A percentile compares a stretch with the other conserved stretches of the same genome.
These are phyloP conservation scores for Chrysanthemum lavandulifolium DNA, from an alignment of 129 eudicot species.

Conservation along the genomic window DNA sequence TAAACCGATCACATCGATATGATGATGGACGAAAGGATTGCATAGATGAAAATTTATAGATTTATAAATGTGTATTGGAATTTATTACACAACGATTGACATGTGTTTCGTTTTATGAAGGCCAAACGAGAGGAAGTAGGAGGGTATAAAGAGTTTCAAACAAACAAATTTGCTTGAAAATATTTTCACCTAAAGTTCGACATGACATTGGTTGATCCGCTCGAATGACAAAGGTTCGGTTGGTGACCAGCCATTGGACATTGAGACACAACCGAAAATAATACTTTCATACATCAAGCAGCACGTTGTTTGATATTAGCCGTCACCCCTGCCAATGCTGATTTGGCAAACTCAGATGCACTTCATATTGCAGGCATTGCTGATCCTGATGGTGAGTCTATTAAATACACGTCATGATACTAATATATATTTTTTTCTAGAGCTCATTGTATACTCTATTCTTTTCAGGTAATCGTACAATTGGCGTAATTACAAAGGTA, in stretches of 20 bases:
- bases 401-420: neutral
- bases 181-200: slow-evolving; percentile 58
- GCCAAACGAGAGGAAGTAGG: slow-evolving; percentile 63
- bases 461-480: slow-evolving; percentile 55
- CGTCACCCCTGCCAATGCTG: slow-evolving; percentile 68
- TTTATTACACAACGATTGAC: slow-evolving; percentile 11
- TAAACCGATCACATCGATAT: no score
- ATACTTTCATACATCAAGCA: slow-evolving; percentile 45
- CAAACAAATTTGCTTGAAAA: slow-evolving; percentile 41
- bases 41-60: no score
- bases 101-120: slow-evolving; percentile 21
- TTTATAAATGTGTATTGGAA: neutral
- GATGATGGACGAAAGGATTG: no score
- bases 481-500: slow-evolving; percentile 68
- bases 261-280: slow-evolving; percentile 53
- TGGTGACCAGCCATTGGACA: slow-evolving; percentile 60
- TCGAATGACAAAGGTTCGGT: slow-evolving; percentile 61
- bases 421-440: neutral
- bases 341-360: slow-evolving; percentile 65
- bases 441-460: neutral
- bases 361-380: slow-evolving; percentile 59
- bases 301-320: slow-evolving; percentile 52
- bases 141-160: slow-evolving; percentile 53
- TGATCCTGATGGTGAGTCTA: slow-evolving; percentile 52
- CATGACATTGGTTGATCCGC: slow-evolving; percentile 57